Conservation (phyloP, 1,284 basidiomycete genomes). For the Grifola frondosa region DNA sequence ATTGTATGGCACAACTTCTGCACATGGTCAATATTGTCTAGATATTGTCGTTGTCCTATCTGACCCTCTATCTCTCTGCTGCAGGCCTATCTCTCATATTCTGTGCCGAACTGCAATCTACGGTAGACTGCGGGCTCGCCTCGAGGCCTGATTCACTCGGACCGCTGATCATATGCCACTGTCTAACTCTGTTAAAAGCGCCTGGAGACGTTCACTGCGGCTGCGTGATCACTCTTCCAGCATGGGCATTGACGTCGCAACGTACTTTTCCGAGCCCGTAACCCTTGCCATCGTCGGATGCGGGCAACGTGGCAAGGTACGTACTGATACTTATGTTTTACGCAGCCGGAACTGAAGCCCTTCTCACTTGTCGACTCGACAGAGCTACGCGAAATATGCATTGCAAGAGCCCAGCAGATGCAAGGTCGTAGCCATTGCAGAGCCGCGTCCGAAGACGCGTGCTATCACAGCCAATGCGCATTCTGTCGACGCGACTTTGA, state of each 20-base stretch:
- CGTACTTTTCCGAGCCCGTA: constrained; percentile 32
- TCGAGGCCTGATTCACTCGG: no score
- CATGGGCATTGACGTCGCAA: constrained; percentile 28
- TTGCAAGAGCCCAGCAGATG: constrained; percentile 58
- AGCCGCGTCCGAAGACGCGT: constrained; percentile 71
- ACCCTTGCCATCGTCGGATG: constrained; percentile 67
- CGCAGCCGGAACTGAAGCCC: not conserved
- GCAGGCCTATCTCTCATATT: no score
- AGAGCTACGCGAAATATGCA: constrained; percentile 72
- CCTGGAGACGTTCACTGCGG: constrained; percentile 18
- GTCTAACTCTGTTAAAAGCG: constrained; percentile 17
- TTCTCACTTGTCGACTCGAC: constrained; percentile 1
- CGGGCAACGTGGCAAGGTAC: constrained; percentile 76
- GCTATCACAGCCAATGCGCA: constrained; percentile 55
- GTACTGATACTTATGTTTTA: constrained; percentile 4
- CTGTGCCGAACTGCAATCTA: no score
- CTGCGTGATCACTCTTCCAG: constrained; percentile 10
- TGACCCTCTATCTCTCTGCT: no score
- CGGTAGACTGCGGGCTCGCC: no score
- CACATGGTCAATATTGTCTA: no score
- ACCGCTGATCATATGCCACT: constrained; percentile 21
- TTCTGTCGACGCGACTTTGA: constrained; percentile 59
- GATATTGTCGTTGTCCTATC: no score
- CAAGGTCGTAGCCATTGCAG: constrained; percentile 80
- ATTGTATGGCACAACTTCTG: no score